Percentiles rank a stretch among this genome's conserved stretches.
Evolutionary conservation across 257 asterid genomes (phyloP).

Genomic region (Nicotiana knightiana): DNA sequence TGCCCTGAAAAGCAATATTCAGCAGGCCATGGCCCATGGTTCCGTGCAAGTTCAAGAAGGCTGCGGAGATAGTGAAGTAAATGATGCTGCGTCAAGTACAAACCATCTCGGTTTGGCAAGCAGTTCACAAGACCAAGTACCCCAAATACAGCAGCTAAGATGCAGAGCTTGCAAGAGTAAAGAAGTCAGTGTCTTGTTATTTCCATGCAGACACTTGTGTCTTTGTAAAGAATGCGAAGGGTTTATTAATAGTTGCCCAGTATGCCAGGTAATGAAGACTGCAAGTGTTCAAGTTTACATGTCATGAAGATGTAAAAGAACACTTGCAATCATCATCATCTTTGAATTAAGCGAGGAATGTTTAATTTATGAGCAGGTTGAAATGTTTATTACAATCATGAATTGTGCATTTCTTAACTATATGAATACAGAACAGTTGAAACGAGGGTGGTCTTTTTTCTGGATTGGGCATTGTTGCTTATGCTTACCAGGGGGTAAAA

Average conservation of each 20-base stretch:
- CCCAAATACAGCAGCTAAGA: constrained; percentile 9
- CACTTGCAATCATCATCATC: constrained; percentile 39
- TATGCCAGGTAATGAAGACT: constrained; percentile 64
- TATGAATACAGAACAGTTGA: not conserved
- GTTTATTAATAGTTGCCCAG: constrained; percentile 45
- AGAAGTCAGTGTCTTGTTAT: constrained; percentile 38
- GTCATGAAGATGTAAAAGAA: constrained; percentile 25
- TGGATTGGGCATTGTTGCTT: not conserved
- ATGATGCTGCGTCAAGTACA: constrained; percentile 57
- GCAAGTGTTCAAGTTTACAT: constrained; percentile 63
- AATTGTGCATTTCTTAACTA: not conserved
- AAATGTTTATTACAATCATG: not conserved
- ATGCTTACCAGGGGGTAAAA: not conserved
- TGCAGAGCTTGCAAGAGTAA: constrained; percentile 43
- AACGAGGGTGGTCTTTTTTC: not conserved
- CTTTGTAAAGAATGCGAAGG: constrained; percentile 60
- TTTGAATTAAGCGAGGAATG: constrained; percentile 15
- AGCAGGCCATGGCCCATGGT: constrained; percentile 53
- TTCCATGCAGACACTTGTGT: constrained; percentile 74
- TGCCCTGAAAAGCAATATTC: constrained; percentile 50
- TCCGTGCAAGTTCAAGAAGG: constrained; percentile 52
- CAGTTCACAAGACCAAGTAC: constrained; percentile 20
- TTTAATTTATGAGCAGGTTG: not conserved
- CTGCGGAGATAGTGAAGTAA: constrained; percentile 61
- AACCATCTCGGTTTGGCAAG: constrained; percentile 23